Evolutionary conservation across 805 yeast species (phyloP).

Genomic region (Yamadazyma sp.): DNA sequence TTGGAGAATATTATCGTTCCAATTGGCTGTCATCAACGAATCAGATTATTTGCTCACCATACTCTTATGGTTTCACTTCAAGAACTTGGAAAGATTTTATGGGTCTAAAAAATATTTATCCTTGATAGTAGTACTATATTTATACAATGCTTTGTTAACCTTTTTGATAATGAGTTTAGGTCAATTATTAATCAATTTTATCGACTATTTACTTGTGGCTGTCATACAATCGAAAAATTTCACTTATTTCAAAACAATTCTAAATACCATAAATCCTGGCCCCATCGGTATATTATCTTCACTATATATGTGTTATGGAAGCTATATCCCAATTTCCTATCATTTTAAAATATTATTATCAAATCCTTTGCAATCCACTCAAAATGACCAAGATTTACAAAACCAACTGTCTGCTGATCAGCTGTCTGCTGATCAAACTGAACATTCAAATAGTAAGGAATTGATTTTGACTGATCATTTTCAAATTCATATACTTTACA

Average conservation of each 20-base stretch:
- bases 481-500: slow-evolving; percentile 36
- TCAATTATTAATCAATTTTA: slow-evolving; percentile 23
- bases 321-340: slow-evolving; percentile 32
- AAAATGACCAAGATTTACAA: slow-evolving; percentile 1
- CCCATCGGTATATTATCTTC: slow-evolving; percentile 40
- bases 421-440: neutral
- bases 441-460: slow-evolving; percentile 12
- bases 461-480: slow-evolving; percentile 34
- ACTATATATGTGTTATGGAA: slow-evolving; percentile 36
- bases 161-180: slow-evolving; percentile 42
- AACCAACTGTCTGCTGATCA: neutral
- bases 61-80: slow-evolving; percentile 48
- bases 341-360: slow-evolving; percentile 30
- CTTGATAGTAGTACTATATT: slow-evolving; percentile 38
- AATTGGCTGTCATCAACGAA: slow-evolving; percentile 54
- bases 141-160: slow-evolving; percentile 46
- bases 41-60: slow-evolving; percentile 50
- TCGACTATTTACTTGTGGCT: slow-evolving; percentile 6
- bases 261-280: slow-evolving; percentile 36
- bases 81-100: slow-evolving; percentile 54
- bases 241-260: slow-evolving; percentile 19
- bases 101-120: slow-evolving; percentile 56
- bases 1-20: slow-evolving; percentile 52
- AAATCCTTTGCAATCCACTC: slow-evolving; percentile 13
- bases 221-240: slow-evolving; percentile 7